Evolutionary conservation across 2,329 filamentous ascomycete genomes (phyloP).

Genomic region (Pseudogymnoascus sp.): DNA sequence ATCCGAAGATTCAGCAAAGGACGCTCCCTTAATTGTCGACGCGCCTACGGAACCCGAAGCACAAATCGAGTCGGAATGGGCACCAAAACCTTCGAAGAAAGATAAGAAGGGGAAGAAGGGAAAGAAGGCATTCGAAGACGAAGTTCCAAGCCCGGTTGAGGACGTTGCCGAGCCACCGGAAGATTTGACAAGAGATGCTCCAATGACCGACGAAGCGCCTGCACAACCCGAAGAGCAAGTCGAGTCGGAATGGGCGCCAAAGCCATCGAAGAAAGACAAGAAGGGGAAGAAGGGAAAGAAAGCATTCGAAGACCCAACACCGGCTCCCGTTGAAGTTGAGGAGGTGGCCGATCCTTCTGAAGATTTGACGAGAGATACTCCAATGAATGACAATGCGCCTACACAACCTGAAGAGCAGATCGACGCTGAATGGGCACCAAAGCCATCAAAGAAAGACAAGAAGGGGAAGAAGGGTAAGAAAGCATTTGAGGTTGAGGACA

Average conservation of each 20-base stretch:
- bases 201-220: conserved; percentile 8
- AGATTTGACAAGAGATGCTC: neutral
- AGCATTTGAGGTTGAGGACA: neutral
- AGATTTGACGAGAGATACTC: neutral
- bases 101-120: conserved; percentile 28
- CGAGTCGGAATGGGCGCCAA: neutral
- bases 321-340: neutral
- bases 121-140: neutral
- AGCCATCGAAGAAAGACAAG: conserved; percentile 32
- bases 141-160: neutral
- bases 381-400: neutral
- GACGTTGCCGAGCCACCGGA: neutral
- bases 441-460: conserved; percentile 32
- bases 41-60: conserved; percentile 14
- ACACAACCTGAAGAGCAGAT: conserved; percentile 15
- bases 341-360: neutral
- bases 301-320: neutral
- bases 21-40: neutral
- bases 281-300: conserved; percentile 28
- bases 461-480: conserved; percentile 21
- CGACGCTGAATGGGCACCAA: conserved; percentile 16
- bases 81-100: conserved; percentile 30
- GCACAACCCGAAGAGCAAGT: neutral
- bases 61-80: conserved; percentile 9
- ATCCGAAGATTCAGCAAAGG: neutral